phyloP scores from a whole-genome alignment of 2,329 filamentous ascomycete species.

The Sphaerulina vaccinii region DNA sequence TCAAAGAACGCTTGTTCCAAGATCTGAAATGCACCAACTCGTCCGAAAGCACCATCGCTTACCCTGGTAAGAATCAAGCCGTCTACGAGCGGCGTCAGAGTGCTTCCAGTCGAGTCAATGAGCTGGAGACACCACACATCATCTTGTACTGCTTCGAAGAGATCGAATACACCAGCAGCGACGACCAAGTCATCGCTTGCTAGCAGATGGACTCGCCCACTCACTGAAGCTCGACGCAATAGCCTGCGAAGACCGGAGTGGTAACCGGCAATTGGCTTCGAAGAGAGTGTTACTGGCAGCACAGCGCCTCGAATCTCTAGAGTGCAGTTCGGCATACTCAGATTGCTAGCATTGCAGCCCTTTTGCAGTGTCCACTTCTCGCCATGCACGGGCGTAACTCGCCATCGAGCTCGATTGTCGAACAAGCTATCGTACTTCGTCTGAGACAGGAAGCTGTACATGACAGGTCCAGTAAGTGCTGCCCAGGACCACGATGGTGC shows the following conservation, averaged over 20 bases:
- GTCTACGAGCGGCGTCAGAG: background rate
- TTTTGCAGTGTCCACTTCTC: background rate
- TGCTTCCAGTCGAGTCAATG: background rate
- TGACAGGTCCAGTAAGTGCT: background rate
- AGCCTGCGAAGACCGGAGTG: background rate
- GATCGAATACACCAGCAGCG: background rate
- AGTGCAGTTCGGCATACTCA: background rate
- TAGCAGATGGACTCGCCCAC: background rate
- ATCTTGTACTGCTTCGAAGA: background rate
- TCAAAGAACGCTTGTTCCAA: background rate
- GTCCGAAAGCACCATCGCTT: background rate
- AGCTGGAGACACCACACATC: background rate
- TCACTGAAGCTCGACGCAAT: background rate
- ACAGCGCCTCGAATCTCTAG: background rate
- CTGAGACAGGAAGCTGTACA: background rate
- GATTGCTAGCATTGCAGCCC: background rate
- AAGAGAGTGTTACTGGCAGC: background rate
- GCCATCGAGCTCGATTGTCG: background rate
- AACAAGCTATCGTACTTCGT: background rate
- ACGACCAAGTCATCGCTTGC: background rate
- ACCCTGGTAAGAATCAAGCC: background rate
- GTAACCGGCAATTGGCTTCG: background rate
- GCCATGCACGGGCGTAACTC: background rate
- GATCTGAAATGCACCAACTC: background rate
- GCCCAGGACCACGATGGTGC: background rate